Evolutionary conservation across 768 basidiomycete species (phyloP), one percentile per base, ranked within the genome.

Genomic region (Russula griseocarnosa): DNA sequence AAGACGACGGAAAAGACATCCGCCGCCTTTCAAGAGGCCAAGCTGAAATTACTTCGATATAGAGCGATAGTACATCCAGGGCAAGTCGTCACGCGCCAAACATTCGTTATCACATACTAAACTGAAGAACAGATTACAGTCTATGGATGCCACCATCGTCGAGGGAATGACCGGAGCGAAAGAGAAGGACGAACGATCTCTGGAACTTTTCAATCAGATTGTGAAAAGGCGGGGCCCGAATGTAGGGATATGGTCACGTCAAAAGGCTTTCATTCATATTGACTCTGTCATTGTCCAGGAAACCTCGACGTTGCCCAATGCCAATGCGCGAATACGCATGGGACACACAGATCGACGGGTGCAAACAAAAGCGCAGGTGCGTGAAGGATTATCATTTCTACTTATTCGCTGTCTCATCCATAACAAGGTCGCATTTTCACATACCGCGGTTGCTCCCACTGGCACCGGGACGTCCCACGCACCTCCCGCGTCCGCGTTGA

Each of bases 151-250:
- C 18, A 50, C 26, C 24, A 58, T 63, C 3, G 5, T 4, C 28
- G 28, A 28, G n/a, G 18, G 18, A 11, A 63, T 63, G 62, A 8
- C 40, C 8, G 18, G 13, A 46, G 62, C 62, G 28, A 44, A 44
- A 28, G 40, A 26, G 34, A 51, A 20, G 11, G 62, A 63, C 20
- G 22, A 47, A 36, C 53, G 49, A 8, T 28, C 3, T 46, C 51
- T 63, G 18, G 26, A 30, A 32, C 24, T 46, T n/a, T 58, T 63
- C 11, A 51, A 63, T 13, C 30, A 44, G 20, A 28, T 63, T n/a
- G 11, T 22, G n/a, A 56, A 55, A 44, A 52, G 32, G 38, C 50
- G 50, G n/a, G 56, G 50, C 11, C 5, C 40, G 1, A 28, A 52
- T 14, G 62, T 63, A 46, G 26, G 50, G 32, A 32, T n/a, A 18